Evolutionary conservation across 768 basidiomycete species (phyloP).

Genomic region (Pisolithus microcarpus): DNA sequence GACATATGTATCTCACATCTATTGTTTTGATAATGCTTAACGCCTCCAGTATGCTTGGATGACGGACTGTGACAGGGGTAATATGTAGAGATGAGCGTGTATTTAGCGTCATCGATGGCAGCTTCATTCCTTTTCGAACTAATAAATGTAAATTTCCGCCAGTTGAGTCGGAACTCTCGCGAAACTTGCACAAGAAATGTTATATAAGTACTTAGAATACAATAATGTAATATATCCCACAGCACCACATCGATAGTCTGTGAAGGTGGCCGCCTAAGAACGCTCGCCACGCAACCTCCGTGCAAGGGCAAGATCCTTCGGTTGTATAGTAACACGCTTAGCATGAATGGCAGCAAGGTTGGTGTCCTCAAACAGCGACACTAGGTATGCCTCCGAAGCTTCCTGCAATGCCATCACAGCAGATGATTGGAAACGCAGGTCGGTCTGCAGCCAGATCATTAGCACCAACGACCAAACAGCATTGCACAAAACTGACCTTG

Average conservation of each 20-base stretch:
- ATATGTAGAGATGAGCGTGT: no score
- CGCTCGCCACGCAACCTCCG: conserved; percentile 76
- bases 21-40: neutral
- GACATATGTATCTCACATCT: neutral
- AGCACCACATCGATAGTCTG: neutral
- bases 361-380: conserved; percentile 74
- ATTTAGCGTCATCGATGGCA: no score
- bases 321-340: conserved; percentile 80
- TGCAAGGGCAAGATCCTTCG: conserved; percentile 79
- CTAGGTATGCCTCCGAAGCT: conserved; percentile 77
- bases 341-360: conserved; percentile 83
- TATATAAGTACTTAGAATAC: conserved; percentile 12
- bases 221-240: conserved; percentile 16
- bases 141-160: no score
- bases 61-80: neutral
- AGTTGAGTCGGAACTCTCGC: no score
- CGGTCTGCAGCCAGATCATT: conserved; percentile 38
- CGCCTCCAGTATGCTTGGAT: neutral
- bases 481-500: conserved; percentile 45
- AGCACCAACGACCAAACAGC: neutral
- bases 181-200: neutral
- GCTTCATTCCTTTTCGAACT: no score
- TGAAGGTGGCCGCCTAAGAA: conserved; percentile 32
- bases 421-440: conserved; percentile 85
- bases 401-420: conserved; percentile 85